Percentiles rank a stretch among this genome's conserved stretches.
These are phyloP conservation scores for Castanea crenata DNA, from an alignment of 306 rosid species.

Conservation along the genomic window DNA sequence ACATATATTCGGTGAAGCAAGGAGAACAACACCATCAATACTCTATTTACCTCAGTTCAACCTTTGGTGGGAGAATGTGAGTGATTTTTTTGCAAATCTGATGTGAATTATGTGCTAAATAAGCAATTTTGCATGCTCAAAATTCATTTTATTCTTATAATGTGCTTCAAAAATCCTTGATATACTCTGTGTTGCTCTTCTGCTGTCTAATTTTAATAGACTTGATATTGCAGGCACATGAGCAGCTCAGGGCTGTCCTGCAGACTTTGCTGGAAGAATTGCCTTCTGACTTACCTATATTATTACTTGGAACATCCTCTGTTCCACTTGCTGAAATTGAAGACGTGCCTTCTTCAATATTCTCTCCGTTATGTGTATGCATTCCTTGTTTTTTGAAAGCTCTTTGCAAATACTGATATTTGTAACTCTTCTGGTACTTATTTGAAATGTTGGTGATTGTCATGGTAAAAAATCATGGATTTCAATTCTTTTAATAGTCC, in stretches of 20 bases:
- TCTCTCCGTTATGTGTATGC: slow-evolving; percentile 66
- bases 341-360: slow-evolving; percentile 62
- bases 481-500: neutral
- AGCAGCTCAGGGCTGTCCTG: slow-evolving; percentile 90
- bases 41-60: slow-evolving; percentile 91
- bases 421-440: slow-evolving; percentile 2
- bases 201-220: slow-evolving; percentile 28
- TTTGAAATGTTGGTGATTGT: neutral
- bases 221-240: slow-evolving; percentile 74
- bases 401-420: neutral
- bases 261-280: slow-evolving; percentile 82
- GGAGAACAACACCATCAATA: slow-evolving; percentile 91
- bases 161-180: neutral
- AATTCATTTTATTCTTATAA: slow-evolving; percentile 9
- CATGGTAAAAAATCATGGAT: slow-evolving; percentile 5
- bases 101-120: slow-evolving; percentile 13
- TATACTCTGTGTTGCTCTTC: neutral
- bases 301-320: slow-evolving; percentile 80
- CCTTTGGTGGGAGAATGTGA: slow-evolving; percentile 98
- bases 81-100: slow-evolving; percentile 30
- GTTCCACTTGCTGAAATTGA: slow-evolving; percentile 64
- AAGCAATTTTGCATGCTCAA: slow-evolving; percentile 16
- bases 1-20: slow-evolving; percentile 97
- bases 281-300: slow-evolving; percentile 82
- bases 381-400: slow-evolving; percentile 25